phyloP scores from a whole-genome alignment of 495 filamentous ascomycete species.

The Amorphotheca resinae region DNA sequence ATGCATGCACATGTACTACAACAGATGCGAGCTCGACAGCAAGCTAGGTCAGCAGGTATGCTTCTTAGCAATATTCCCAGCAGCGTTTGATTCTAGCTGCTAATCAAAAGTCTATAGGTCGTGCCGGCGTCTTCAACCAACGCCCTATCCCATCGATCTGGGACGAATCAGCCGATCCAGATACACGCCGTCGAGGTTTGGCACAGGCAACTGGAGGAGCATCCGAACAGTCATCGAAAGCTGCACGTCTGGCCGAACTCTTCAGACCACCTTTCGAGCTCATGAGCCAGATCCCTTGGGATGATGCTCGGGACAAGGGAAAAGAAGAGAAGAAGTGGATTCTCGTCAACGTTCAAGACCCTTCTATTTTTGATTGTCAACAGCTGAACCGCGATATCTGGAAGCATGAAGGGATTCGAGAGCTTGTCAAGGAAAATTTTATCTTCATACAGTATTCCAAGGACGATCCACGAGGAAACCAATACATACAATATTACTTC shows the following conservation, averaged over 20 bases:
- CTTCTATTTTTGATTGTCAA: constrained; percentile 84
- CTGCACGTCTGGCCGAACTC: constrained; percentile 69
- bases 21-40: constrained; percentile 47
- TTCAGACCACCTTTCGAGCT: constrained; percentile 85
- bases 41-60: constrained; percentile 19
- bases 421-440: constrained; percentile 81
- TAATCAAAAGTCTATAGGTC: constrained; percentile 1
- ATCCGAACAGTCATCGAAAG: constrained; percentile 57
- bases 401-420: constrained; percentile 68
- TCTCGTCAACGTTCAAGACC: constrained; percentile 87
- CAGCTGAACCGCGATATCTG: constrained; percentile 87
- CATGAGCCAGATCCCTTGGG: constrained; percentile 63
- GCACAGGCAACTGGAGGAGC: constrained; percentile 58
- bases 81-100: not conserved
- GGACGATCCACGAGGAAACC: constrained; percentile 56
- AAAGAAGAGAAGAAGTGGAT: constrained; percentile 87
- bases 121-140: constrained; percentile 79
- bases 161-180: constrained; percentile 40
- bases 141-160: constrained; percentile 57
- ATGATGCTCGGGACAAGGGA: constrained; percentile 69
- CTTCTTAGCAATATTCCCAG: constrained; percentile 2
- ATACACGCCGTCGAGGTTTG: constrained; percentile 38
- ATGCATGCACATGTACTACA: constrained; percentile 51
- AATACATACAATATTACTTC: constrained; percentile 88
- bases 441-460: constrained; percentile 89